phyloP scores from a whole-genome alignment of 2,329 filamentous ascomycete genomes.

The Monilinia laxa region DNA sequence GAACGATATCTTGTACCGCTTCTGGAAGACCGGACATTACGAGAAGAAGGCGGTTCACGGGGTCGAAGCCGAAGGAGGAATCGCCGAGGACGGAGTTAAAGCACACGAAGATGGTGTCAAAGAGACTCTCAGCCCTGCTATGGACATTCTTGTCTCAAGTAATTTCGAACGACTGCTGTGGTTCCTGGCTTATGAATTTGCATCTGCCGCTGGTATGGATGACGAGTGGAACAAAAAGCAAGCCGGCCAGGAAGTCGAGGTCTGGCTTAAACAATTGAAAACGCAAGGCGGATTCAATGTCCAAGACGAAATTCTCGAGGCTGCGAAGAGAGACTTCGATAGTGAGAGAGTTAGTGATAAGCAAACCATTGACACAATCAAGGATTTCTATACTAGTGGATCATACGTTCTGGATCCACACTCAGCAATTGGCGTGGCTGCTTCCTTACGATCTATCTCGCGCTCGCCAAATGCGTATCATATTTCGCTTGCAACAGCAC shows the following conservation, averaged over 20 bases:
- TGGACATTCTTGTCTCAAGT: constrained; percentile 95
- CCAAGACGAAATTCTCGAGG: constrained; percentile 67
- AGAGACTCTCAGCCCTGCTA: constrained; percentile 90
- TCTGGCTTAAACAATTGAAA: constrained; percentile 82
- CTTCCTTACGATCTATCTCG: constrained; percentile 66
- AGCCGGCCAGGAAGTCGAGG: constrained; percentile 71
- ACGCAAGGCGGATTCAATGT: constrained; percentile 79
- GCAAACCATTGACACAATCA: constrained; percentile 68
- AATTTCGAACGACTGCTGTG: constrained; percentile 96
- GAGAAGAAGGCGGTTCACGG: constrained; percentile 74
- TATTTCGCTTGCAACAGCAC: constrained; percentile 87
- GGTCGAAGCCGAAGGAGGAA: constrained; percentile 54
- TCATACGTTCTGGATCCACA: constrained; percentile 89
- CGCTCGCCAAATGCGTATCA: constrained; percentile 55
- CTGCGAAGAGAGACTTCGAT: constrained; percentile 73
- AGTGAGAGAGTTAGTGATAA: constrained; percentile 70
- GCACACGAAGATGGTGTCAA: constrained; percentile 72
- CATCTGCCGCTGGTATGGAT: constrained; percentile 58
- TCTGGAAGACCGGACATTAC: constrained; percentile 88
- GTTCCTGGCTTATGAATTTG: constrained; percentile 81
- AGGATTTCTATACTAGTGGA: constrained; percentile 48
- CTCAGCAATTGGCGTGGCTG: constrained; percentile 81
- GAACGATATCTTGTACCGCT: constrained; percentile 94
- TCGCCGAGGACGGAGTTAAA: constrained; percentile 56
- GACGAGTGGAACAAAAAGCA: constrained; percentile 65